Percentiles rank a stretch among this genome's conserved stretches.
Conservation (phyloP, 2,329 filamentous ascomycete genomes). For the Fusarium sp. region DNA sequence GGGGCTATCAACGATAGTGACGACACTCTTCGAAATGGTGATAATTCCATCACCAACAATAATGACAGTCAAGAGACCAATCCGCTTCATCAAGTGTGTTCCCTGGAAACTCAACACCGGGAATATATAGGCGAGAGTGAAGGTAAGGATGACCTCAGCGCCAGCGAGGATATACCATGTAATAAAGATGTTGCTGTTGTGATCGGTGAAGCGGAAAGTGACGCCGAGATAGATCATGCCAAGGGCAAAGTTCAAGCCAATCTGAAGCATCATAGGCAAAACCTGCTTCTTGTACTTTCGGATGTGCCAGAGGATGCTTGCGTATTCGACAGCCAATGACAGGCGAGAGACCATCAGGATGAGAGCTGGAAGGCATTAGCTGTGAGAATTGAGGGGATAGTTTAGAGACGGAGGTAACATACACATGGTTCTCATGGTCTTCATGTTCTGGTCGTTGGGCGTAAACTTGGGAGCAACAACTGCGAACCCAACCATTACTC, state of each 20-base stretch:
- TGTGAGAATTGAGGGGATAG: not conserved
- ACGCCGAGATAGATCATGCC: slow-evolving; percentile 59
- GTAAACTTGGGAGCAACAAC: slow-evolving; percentile 67
- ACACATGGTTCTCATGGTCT: slow-evolving; percentile 59
- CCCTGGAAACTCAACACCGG: slow-evolving; percentile 71
- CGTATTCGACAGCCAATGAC: slow-evolving; percentile 68
- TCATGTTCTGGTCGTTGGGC: slow-evolving; percentile 54
- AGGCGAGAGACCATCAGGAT: slow-evolving; percentile 67
- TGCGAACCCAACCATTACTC: slow-evolving; percentile 74
- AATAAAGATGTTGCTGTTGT: slow-evolving; percentile 54
- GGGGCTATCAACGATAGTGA: slow-evolving; percentile 60
- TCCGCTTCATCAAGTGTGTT: slow-evolving; percentile 73
- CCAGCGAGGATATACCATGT: slow-evolving; percentile 68
- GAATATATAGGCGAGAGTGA: slow-evolving; percentile 67
- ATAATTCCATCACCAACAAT: slow-evolving; percentile 76
- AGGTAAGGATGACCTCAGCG: slow-evolving; percentile 65
- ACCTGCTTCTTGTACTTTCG: slow-evolving; percentile 56
- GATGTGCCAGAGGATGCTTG: slow-evolving; percentile 60
- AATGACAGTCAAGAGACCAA: slow-evolving; percentile 74
- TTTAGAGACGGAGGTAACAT: slow-evolving; percentile 5
- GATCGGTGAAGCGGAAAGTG: slow-evolving; percentile 55
- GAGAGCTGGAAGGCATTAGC: slow-evolving; percentile 48
- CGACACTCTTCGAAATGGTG: slow-evolving; percentile 66
- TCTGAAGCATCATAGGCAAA: slow-evolving; percentile 54
- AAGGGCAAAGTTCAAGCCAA: slow-evolving; percentile 53